A percentile compares a stretch with the other conserved stretches of the same genome.
phyloP scores from a whole-genome alignment of 1,284 basidiomycete species.

The Neotropicomus parvogracilis region DNA sequence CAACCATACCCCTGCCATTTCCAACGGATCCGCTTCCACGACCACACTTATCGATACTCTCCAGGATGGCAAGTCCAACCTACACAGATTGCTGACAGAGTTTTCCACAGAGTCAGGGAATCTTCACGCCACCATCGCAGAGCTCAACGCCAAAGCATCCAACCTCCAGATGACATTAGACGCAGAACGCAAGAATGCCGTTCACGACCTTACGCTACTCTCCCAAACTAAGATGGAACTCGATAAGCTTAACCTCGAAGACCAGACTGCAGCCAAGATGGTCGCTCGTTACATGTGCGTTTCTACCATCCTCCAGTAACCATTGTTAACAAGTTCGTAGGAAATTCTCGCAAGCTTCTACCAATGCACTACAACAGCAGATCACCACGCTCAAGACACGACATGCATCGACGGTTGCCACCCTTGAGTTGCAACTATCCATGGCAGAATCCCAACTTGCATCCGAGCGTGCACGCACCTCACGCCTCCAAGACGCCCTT shows the following conservation, averaged over 20 bases:
- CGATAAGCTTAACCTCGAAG: constrained; percentile 64
- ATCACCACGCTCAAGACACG: constrained; percentile 59
- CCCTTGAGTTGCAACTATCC: constrained; percentile 45
- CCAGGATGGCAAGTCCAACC: constrained; percentile 44
- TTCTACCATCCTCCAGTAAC: neutral
- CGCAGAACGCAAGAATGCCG: constrained; percentile 43
- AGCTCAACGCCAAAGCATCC: constrained; percentile 45
- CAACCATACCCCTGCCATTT: constrained; percentile 3
- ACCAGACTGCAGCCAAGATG: constrained; percentile 77
- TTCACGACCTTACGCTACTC: constrained; percentile 44
- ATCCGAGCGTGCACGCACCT: constrained; percentile 41
- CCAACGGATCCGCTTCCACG: constrained; percentile 22
- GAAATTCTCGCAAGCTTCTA: constrained; percentile 83
- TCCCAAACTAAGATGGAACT: constrained; percentile 51
- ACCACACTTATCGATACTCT: constrained; percentile 40
- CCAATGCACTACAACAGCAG: constrained; percentile 64
- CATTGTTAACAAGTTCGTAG: constrained; percentile 35
- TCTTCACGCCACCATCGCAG: constrained; percentile 45
- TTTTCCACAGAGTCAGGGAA: constrained; percentile 47
- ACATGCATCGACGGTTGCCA: constrained; percentile 59
- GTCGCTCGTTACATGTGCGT: constrained; percentile 84
- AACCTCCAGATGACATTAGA: constrained; percentile 41
- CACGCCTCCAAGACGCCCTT: constrained; percentile 56
- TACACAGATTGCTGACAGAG: constrained; percentile 50
- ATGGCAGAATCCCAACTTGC: constrained; percentile 45